phyloP scores from a whole-genome alignment of 257 asterid genomes.

The Gentiana macrophylla region DNA sequence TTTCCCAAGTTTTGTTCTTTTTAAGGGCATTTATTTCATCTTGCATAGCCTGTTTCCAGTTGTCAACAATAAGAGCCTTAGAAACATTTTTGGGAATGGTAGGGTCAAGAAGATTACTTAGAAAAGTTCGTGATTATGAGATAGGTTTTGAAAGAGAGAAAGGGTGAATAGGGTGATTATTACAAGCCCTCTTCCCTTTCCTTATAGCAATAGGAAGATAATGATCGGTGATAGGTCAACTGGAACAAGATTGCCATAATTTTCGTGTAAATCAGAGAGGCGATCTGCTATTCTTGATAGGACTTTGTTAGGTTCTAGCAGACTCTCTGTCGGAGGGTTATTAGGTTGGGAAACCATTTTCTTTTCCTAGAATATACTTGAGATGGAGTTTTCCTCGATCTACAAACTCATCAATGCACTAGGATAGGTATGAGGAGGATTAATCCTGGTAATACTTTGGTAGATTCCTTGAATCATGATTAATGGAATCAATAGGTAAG shows the following conservation, averaged over 20 bases:
- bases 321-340: no score
- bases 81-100: not conserved
- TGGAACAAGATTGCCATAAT: not conserved
- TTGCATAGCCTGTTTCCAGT: not conserved
- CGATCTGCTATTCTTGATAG: not conserved
- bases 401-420: no score
- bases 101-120: not conserved
- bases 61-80: not conserved
- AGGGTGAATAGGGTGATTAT: not conserved
- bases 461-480: no score
- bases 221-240: not conserved
- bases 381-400: no score
- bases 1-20: conserved; percentile 1
- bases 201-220: not conserved
- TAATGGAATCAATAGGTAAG: no score
- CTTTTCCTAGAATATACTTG: no score
- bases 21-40: not conserved
- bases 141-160: not conserved
- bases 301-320: not conserved
- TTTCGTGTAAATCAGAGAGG: not conserved
- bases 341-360: no score
- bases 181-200: not conserved
- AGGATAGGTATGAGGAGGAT: no score
- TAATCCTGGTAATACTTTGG: no score
- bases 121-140: not conserved